phyloP scores from a whole-genome alignment of 1,139 yeast species.

The Insectozyma bohioensis region DNA sequence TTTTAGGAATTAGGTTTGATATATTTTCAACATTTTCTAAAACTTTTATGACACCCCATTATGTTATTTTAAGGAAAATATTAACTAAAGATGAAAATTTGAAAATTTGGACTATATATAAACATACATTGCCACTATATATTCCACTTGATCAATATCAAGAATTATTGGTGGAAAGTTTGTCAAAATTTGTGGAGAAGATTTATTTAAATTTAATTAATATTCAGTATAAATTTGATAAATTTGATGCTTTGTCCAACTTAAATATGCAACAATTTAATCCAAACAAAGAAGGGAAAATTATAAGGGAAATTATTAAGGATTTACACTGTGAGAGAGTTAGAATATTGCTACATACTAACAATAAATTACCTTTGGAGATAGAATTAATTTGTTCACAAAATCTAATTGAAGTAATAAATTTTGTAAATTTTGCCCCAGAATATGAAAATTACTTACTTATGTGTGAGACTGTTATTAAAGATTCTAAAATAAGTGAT shows the following conservation, averaged over 20 bases:
- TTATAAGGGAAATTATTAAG: slow-evolving; percentile 18
- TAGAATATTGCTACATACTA: slow-evolving; percentile 10
- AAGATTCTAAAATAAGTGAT: slow-evolving; percentile 18
- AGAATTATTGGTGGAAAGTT: slow-evolving; percentile 5
- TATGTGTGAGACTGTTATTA: slow-evolving; percentile 18
- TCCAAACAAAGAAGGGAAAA: slow-evolving; percentile 6
- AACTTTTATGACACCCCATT: slow-evolving; percentile 34
- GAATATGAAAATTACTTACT: slow-evolving; percentile 8
- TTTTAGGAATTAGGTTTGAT: slow-evolving; percentile 42
- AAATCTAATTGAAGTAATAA: slow-evolving; percentile 17
- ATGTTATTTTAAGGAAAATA: slow-evolving; percentile 31
- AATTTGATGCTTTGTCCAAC: slow-evolving; percentile 20
- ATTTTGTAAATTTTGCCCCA: slow-evolving; percentile 9
- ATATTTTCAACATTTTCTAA: slow-evolving; percentile 21
- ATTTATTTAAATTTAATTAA: slow-evolving; percentile 15
- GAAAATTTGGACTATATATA: slow-evolving; percentile 38
- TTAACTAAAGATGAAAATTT: slow-evolving; percentile 14
- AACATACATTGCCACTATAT: slow-evolving; percentile 38
- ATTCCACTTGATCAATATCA: slow-evolving; percentile 20
- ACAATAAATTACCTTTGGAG: slow-evolving; percentile 5
- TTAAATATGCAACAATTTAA: slow-evolving; percentile 16
- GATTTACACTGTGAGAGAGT: slow-evolving; percentile 29
- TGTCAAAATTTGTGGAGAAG: slow-evolving; percentile 6
- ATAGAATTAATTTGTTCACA: slow-evolving; percentile 22
- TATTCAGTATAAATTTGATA: slow-evolving; percentile 35